Evolutionary conservation across 1,284 basidiomycete genomes (phyloP).

Genomic region (Pseudozyma flocculosa): DNA sequence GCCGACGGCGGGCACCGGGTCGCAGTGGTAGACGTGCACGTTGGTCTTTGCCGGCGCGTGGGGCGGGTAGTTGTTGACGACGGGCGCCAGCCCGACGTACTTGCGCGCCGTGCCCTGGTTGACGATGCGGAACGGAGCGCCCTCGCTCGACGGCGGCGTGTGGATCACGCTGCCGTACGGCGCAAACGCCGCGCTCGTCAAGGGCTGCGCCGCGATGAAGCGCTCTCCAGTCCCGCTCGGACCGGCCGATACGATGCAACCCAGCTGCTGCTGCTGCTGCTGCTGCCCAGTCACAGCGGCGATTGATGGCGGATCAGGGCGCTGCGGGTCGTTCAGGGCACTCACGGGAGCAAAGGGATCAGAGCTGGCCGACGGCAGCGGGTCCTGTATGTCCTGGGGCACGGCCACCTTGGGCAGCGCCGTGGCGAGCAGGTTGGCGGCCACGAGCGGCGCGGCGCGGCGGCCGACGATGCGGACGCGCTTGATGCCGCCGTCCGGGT

Average conservation of each 20-base stretch:
- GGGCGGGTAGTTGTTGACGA: slow-evolving; percentile 29
- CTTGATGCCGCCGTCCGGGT: slow-evolving; percentile 94
- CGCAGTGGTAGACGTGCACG: slow-evolving; percentile 49
- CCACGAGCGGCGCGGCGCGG: slow-evolving; percentile 58
- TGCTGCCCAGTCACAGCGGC: too few relatives aligned
- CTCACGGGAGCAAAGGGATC: slow-evolving; percentile 25
- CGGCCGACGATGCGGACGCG: slow-evolving; percentile 79
- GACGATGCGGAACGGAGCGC: slow-evolving; percentile 33
- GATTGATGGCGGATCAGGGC: too few relatives aligned
- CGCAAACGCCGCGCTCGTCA: slow-evolving; percentile 30
- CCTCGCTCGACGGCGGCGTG: slow-evolving; percentile 11
- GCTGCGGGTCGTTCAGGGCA: slow-evolving; percentile 12
- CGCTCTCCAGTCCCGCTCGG: too few relatives aligned
- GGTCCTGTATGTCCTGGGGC: slow-evolving; percentile 35
- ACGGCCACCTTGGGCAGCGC: slow-evolving; percentile 27
- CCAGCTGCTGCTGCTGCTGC: neutral
- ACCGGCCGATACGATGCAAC: slow-evolving; percentile 16
- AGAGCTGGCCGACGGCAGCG: slow-evolving; percentile 32
- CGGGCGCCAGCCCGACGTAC: slow-evolving; percentile 31
- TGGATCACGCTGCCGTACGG: slow-evolving; percentile 48
- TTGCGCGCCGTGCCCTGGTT: slow-evolving; percentile 54
- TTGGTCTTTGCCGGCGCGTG: slow-evolving; percentile 31
- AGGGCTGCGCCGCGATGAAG: slow-evolving; percentile 13
- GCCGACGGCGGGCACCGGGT: slow-evolving; percentile 4
- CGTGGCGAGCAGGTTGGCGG: slow-evolving; percentile 13